phyloP scores from a whole-genome alignment of 2,329 filamentous ascomycete genomes.

The Phaeosphaeria sp. region DNA sequence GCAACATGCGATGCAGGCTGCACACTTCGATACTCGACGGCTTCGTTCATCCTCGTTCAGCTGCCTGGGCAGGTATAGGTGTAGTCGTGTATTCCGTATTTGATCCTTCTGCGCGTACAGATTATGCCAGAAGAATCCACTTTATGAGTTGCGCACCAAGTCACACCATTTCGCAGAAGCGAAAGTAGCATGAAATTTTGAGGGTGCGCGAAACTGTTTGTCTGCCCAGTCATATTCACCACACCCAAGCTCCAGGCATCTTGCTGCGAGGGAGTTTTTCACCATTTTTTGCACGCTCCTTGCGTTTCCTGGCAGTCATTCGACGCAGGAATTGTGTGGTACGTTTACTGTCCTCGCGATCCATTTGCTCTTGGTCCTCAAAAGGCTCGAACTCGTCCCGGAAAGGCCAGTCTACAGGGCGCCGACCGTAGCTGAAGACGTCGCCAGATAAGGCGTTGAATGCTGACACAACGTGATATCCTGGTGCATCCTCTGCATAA shows the following conservation, averaged over 20 bases:
- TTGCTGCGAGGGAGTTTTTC: constrained; percentile 9
- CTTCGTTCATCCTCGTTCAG: no score
- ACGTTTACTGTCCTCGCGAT: neutral
- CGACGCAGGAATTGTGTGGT: constrained; percentile 1
- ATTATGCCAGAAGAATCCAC: no score
- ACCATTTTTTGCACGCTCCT: constrained; percentile 10
- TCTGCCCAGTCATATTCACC: constrained; percentile 2
- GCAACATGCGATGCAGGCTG: no score
- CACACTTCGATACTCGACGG: no score
- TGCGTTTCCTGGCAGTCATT: constrained; percentile 15
- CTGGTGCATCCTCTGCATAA: neutral
- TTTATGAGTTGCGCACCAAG: no score
- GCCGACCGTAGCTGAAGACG: neutral
- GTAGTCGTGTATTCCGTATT: no score
- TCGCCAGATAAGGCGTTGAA: neutral
- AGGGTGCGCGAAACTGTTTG: no score
- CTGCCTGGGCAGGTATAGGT: no score
- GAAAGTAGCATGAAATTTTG: no score
- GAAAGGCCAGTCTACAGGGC: neutral
- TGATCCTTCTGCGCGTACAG: no score
- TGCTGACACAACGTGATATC: constrained; percentile 10
- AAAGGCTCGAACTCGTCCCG: neutral
- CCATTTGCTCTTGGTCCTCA: neutral
- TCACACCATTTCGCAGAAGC: no score
- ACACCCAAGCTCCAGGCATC: constrained; percentile 18